Conservation (phyloP, 2,329 filamentous ascomycete species). For the Clarireedia monteithiana region DNA sequence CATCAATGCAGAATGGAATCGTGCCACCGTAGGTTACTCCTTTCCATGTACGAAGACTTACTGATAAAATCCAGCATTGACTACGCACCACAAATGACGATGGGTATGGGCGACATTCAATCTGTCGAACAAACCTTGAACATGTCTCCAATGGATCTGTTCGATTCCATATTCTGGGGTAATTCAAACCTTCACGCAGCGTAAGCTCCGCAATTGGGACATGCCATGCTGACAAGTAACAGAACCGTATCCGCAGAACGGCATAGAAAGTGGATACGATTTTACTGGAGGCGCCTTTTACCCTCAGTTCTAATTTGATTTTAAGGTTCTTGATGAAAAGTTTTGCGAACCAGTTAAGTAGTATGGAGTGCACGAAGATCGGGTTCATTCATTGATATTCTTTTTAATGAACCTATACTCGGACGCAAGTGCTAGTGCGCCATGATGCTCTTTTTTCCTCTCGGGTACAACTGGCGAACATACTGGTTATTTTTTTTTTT, state of each 20-base stretch:
- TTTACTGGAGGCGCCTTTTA: conserved; percentile 2
- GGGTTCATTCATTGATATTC: background rate
- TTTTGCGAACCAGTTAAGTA: background rate
- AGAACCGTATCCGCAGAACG: conserved; percentile 7
- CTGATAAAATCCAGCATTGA: conserved; percentile 26
- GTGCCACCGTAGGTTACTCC: conserved; percentile 23
- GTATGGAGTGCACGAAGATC: background rate
- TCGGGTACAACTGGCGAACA: no score
- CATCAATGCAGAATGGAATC: conserved; percentile 54
- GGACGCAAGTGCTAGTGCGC: no score
- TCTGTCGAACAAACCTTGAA: conserved; percentile 48
- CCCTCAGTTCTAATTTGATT: background rate
- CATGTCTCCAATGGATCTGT: conserved; percentile 61
- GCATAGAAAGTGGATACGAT: conserved; percentile 7
- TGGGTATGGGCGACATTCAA: conserved; percentile 34
- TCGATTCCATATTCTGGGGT: conserved; percentile 64
- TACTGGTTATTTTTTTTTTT: no score
- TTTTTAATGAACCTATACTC: no score
- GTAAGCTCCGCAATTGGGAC: background rate
- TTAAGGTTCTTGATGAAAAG: background rate
- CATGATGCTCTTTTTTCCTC: no score
- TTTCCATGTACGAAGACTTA: background rate
- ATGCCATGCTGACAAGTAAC: background rate
- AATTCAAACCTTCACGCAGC: conserved; percentile 26
- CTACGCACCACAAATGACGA: conserved; percentile 30